Base-by-base conservation (phyloP, 2,329 filamentous ascomycete genomes). In the Penicillium sp. region DNA sequence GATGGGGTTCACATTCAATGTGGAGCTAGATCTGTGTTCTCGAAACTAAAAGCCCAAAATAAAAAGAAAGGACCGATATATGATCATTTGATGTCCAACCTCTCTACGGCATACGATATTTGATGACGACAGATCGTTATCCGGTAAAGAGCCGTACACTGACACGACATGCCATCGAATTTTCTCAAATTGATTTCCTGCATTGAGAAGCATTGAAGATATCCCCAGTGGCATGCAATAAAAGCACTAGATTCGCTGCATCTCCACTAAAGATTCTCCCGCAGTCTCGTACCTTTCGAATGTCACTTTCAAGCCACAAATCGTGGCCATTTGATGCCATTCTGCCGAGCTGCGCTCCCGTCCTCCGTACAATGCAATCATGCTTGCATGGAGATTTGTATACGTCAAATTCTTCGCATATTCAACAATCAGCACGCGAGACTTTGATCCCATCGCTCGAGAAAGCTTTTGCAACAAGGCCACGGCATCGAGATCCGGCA, bases 231-330 rank as follows among this genome's bases (percentile, higher is more conserved):
- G 9, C 4, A 37, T 33, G 9, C 26, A 9, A 42, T 18, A 11
- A 2, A 12, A 11, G 8, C 38, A 39, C 26, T 45, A 45, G 8
- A 46, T 26, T 39, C 55, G 61, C 24, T 57, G 60, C 66, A 69
- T 67, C 55, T 70, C 66, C 12, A 70, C 56, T 44, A 70, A 48
- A 2, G 64, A 63, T 47, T 69, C 66, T 1, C 65, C 66, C 13
- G 52, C 52, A 2, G 43, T 48, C 7, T 65, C 64, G 54, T 66
- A 69, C 9, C 49, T 56, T 48, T 70, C 67, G 45, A 69, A 70
- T 1, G 62, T 66, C 3, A 70, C 62, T 36, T 60, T 45, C 27
- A 70, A 43, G 1, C 66, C 66, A 8, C 56, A 57, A 36, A 69
- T 47, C 4, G 53, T 53, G 4, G 67, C 67, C 48, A 70, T 52